Percentiles rank a stretch among this genome's conserved stretches.
phyloP scores from a whole-genome alignment of 2,329 filamentous ascomycete genomes.

The Thelonectria discophora region DNA sequence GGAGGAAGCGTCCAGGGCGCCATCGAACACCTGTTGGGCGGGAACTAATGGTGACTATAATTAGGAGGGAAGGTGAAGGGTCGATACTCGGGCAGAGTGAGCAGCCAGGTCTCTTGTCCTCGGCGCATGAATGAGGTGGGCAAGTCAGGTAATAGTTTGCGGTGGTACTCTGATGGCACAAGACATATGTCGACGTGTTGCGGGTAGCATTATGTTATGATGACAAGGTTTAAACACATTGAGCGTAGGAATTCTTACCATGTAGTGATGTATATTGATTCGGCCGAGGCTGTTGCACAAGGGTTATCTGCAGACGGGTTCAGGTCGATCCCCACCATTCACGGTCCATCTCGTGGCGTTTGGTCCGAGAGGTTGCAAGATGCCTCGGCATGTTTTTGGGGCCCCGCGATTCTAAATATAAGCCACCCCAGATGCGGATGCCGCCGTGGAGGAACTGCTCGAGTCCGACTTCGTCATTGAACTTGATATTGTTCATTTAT shows the following conservation, averaged over 20 bases:
- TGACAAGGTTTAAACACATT: slow-evolving; percentile 34
- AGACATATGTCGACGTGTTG: slow-evolving; percentile 26
- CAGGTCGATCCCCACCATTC: not conserved
- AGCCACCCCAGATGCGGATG: not conserved
- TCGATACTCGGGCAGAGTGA: slow-evolving; percentile 1
- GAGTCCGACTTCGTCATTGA: not conserved
- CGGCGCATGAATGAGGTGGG: slow-evolving; percentile 22
- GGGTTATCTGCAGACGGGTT: no score
- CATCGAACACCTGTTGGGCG: slow-evolving; percentile 73
- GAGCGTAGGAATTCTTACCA: slow-evolving; percentile 14
- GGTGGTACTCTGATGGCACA: slow-evolving; percentile 21
- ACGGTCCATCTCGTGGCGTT: not conserved
- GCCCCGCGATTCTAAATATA: slow-evolving; percentile 5
- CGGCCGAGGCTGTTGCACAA: not conserved
- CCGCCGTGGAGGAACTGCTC: not conserved
- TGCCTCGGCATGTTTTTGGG: not conserved
- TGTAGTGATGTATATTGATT: no score
- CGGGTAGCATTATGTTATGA: slow-evolving; percentile 35
- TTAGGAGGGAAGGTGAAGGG: slow-evolving; percentile 2
- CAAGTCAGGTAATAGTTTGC: slow-evolving; percentile 30
- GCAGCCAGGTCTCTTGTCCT: slow-evolving; percentile 17
- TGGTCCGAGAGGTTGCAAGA: not conserved
- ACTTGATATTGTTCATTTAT: not conserved
- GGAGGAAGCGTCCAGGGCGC: slow-evolving; percentile 96
- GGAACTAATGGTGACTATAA: slow-evolving; percentile 13